phyloP scores from a whole-genome alignment of 1,284 basidiomycete species.

The Pascua guehoae region DNA sequence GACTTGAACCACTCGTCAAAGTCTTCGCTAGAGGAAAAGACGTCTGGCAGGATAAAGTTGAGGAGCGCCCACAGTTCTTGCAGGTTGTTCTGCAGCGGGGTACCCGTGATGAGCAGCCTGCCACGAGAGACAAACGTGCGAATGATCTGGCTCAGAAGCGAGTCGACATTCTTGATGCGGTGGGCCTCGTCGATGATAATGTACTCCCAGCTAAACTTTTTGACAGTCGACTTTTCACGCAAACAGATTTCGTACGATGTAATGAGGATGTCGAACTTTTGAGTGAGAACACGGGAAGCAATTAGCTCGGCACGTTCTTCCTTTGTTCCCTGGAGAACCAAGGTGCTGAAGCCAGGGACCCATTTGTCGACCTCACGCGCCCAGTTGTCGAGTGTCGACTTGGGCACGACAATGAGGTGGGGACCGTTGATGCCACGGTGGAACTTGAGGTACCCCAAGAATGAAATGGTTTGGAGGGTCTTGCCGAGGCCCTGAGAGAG shows the following conservation, averaged over 20 bases:
- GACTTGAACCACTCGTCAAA: constrained; percentile 77
- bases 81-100: constrained; percentile 94
- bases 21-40: constrained; percentile 66
- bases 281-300: constrained; percentile 69
- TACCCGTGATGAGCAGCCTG: constrained; percentile 91
- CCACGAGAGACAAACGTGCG: constrained; percentile 85
- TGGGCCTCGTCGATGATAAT: constrained; percentile 99
- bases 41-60: constrained; percentile 79
- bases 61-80: constrained; percentile 95
- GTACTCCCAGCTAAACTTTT: constrained; percentile 96
- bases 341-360: constrained; percentile 83
- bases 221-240: constrained; percentile 85
- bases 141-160: constrained; percentile 92
- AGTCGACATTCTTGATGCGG: constrained; percentile 98
- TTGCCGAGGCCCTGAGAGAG: constrained; percentile 82
- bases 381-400: constrained; percentile 98
- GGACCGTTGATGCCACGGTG: constrained; percentile 73
- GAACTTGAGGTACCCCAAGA: constrained; percentile 91
- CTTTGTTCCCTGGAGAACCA: constrained; percentile 79
- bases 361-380: constrained; percentile 86
- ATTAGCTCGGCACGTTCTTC: constrained; percentile 85
- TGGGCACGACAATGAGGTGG: constrained; percentile 94
- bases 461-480: constrained; percentile 96
- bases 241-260: constrained; percentile 98
- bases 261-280: constrained; percentile 91